These are phyloP conservation scores for Blastomyces gilchristii DNA, from an alignment of 2,329 filamentous ascomycete species.

Conservation along the genomic window DNA sequence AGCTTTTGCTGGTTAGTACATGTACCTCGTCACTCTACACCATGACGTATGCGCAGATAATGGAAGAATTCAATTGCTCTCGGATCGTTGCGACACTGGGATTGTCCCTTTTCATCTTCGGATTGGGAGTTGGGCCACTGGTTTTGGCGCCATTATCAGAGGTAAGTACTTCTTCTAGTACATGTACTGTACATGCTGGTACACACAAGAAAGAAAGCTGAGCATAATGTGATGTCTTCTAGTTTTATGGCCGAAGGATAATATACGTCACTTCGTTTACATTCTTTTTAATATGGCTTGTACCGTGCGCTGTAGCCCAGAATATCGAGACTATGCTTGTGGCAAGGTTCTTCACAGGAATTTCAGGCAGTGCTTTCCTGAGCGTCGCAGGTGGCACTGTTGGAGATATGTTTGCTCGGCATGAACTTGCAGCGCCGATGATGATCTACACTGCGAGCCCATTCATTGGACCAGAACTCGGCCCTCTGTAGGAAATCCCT, in stretches of 20 bases:
- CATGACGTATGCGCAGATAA: slow-evolving; percentile 66
- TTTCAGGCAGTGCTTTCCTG: slow-evolving; percentile 44
- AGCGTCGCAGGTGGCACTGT: slow-evolving; percentile 75
- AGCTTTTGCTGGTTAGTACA: slow-evolving; percentile 45
- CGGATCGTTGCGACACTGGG: slow-evolving; percentile 67
- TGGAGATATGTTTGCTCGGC: slow-evolving; percentile 61
- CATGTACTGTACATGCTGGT: background rate
- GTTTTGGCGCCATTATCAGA: slow-evolving; percentile 56
- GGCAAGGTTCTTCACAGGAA: slow-evolving; percentile 56
- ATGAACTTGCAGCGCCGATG: slow-evolving; percentile 70
- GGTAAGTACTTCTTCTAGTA: slow-evolving; percentile 18
- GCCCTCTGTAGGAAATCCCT: slow-evolving; percentile 36
- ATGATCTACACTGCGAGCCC: slow-evolving; percentile 59
- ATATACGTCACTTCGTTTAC: slow-evolving; percentile 68
- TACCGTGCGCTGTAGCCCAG: slow-evolving; percentile 68
- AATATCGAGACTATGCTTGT: slow-evolving; percentile 76
- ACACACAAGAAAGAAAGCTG: background rate
- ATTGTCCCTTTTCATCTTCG: slow-evolving; percentile 71
- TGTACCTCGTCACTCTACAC: slow-evolving; percentile 85
- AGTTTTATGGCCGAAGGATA: slow-evolving; percentile 72
- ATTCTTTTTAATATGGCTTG: slow-evolving; percentile 67
- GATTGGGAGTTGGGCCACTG: slow-evolving; percentile 58
- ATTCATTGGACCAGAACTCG: slow-evolving; percentile 50
- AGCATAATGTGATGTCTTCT: slow-evolving; percentile 10
- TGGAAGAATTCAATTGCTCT: slow-evolving; percentile 61